Evolutionary conservation across 768 basidiomycete genomes (phyloP).

Genomic region (Pholiota conissans): DNA sequence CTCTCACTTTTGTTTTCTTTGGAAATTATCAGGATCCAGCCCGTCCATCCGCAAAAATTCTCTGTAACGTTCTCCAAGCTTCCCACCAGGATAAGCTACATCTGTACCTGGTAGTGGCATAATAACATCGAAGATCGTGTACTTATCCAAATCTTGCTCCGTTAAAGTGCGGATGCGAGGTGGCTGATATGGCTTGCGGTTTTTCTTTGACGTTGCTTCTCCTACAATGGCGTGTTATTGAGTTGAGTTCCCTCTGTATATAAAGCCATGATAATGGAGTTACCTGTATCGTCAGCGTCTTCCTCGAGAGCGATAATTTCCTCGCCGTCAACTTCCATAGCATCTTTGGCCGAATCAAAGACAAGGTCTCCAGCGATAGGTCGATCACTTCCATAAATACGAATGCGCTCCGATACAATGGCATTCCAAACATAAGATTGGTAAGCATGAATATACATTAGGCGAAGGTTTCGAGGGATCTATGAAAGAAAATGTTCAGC

Average conservation of each 20-base stretch:
- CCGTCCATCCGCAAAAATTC: conserved; percentile 85
- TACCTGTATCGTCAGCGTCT: conserved; percentile 26
- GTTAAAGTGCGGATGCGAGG: conserved; percentile 78
- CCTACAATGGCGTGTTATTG: too few species aligned
- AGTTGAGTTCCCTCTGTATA: too few species aligned
- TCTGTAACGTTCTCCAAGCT: conserved; percentile 82
- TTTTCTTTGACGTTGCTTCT: conserved; percentile 32
- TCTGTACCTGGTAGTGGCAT: conserved; percentile 98
- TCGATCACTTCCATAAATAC: conserved; percentile 66
- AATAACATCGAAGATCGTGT: conserved; percentile 92
- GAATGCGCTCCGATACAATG: conserved; percentile 91
- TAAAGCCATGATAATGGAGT: background rate
- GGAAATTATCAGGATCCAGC: conserved; percentile 86
- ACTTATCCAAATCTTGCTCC: conserved; percentile 73
- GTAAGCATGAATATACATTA: conserved; percentile 99
- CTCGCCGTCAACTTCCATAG: conserved; percentile 34
- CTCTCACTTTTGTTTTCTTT: conserved; percentile 83
- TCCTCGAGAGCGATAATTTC: conserved; percentile 7
- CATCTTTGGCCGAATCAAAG: conserved; percentile 48
- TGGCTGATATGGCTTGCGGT: conserved; percentile 59
- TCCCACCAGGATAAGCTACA: conserved; percentile 88
- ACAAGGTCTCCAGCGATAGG: conserved; percentile 92
- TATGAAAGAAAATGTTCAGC: conserved; percentile 29
- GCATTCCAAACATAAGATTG: conserved; percentile 99
- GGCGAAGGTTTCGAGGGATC: conserved; percentile 93